A percentile compares a stretch with the other conserved stretches of the same genome.
phyloP scores from a whole-genome alignment of 169 alveolate species.

The Toxoplasma gondii region DNA sequence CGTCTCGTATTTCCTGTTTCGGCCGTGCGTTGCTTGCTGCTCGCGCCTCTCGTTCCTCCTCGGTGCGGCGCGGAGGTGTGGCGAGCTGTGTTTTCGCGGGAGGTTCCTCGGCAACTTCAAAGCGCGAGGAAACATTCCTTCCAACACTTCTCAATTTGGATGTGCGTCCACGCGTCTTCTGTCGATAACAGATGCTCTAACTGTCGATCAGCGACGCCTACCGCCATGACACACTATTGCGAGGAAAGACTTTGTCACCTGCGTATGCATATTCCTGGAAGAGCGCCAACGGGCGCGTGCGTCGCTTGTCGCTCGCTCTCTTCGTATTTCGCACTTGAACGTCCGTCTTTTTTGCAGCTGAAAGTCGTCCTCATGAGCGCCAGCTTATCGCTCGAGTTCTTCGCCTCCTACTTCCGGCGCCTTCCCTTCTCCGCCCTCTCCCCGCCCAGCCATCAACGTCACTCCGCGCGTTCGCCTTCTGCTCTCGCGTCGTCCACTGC shows the following conservation, averaged over 20 bases:
- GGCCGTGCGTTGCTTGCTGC: neutral
- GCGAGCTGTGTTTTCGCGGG: too few relatives aligned
- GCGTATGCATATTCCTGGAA: too few relatives aligned
- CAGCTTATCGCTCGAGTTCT: conserved; percentile 94
- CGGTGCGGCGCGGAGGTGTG: too few relatives aligned
- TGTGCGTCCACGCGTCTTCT: too few relatives aligned
- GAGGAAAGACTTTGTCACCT: too few relatives aligned
- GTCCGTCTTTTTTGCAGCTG: conserved; percentile 63
- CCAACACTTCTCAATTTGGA: neutral
- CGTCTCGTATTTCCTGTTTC: neutral
- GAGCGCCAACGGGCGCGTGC: too few relatives aligned
- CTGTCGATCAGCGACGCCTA: too few relatives aligned
- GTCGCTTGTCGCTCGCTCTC: neutral
- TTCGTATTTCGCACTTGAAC: neutral
- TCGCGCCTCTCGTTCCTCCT: too few relatives aligned
- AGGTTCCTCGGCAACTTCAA: too few relatives aligned
- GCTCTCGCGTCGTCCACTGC: neutral
- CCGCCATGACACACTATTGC: too few relatives aligned
- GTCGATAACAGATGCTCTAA: too few relatives aligned
- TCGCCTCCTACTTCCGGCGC: conserved; percentile 79
- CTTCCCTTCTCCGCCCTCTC: conserved; percentile 84
- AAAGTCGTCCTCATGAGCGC: conserved; percentile 98
- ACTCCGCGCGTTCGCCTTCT: neutral
- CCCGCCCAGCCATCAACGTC: neutral
- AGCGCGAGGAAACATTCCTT: too few relatives aligned